Evolutionary conservation across 192 early-diverging fungal species (phyloP).

Genomic region (Backusella luteola): DNA sequence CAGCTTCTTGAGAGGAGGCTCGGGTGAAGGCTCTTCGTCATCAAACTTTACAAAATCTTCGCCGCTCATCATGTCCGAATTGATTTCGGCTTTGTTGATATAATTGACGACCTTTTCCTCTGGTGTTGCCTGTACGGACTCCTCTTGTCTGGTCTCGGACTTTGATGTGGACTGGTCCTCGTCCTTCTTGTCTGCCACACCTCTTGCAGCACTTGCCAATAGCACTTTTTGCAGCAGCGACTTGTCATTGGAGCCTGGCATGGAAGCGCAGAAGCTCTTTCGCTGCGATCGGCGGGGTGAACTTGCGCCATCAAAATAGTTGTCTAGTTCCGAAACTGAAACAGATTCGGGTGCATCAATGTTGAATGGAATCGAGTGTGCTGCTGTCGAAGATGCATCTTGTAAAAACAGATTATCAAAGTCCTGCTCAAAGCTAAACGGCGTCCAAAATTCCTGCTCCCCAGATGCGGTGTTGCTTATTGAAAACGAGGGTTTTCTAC

Average conservation of each 20-base stretch:
- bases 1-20: constrained; percentile 1
- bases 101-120: constrained; percentile 29
- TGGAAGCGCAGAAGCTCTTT: constrained; percentile 2
- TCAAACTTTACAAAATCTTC: constrained; percentile 34
- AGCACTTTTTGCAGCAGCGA: constrained; percentile 32
- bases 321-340: constrained; percentile 36
- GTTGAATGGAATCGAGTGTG: constrained; percentile 18
- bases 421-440: constrained; percentile 39
- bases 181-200: background rate
- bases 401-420: constrained; percentile 33
- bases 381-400: constrained; percentile 8
- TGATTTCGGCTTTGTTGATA: constrained; percentile 23
- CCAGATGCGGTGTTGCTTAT: background rate
- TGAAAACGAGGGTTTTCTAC: constrained; percentile 16
- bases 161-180: background rate
- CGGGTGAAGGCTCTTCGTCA: constrained; percentile 19
- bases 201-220: constrained; percentile 24
- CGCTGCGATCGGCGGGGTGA: background rate
- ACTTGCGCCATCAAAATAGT: constrained; percentile 19
- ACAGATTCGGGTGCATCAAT: constrained; percentile 38
- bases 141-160: constrained; percentile 14
- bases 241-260: constrained; percentile 13
- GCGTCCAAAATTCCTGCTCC: constrained; percentile 35
- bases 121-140: constrained; percentile 25
- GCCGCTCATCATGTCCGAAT: background rate